phyloP scores from a whole-genome alignment of 2,329 filamentous ascomycete genomes.

The Pseudogymnoascus sp. region DNA sequence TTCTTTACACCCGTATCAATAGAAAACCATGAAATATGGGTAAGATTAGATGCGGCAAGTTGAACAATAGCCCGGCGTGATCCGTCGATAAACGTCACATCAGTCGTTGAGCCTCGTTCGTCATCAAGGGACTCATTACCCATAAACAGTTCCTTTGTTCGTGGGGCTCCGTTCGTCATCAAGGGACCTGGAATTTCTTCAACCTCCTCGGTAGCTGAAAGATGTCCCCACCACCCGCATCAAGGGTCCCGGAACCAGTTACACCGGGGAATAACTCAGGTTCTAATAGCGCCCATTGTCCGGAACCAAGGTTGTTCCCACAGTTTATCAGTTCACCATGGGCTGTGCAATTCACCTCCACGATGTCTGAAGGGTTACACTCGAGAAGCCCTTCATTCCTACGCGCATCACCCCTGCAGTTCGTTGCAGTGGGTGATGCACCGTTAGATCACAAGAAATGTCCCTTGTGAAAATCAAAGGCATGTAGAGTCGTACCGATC shows the following conservation, averaged over 20 bases:
- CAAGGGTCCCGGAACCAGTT: neutral
- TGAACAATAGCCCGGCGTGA: neutral
- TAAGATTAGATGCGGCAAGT: neutral
- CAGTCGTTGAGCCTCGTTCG: constrained; percentile 34
- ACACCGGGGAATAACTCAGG: too few relatives aligned
- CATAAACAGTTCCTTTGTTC: neutral
- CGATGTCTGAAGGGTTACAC: neutral
- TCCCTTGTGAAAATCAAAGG: too few relatives aligned
- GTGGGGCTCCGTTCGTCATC: neutral
- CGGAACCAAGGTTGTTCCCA: neutral
- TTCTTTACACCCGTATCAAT: neutral
- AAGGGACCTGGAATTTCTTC: neutral
- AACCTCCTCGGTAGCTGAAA: neutral
- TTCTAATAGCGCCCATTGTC: neutral
- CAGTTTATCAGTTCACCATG: neutral
- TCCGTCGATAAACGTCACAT: constrained; percentile 21
- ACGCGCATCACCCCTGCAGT: too few relatives aligned
- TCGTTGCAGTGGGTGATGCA: too few relatives aligned
- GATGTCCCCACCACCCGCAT: neutral
- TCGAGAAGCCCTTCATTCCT: too few relatives aligned
- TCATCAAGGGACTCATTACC: neutral
- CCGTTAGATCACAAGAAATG: too few relatives aligned
- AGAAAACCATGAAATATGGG: neutral
- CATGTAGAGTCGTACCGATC: too few relatives aligned
- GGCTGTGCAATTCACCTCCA: neutral